Percentiles rank a stretch among this genome's conserved stretches.
These are phyloP conservation scores for Glebionis coronaria DNA, from an alignment of 129 eudicot species.

Conservation along the genomic window DNA sequence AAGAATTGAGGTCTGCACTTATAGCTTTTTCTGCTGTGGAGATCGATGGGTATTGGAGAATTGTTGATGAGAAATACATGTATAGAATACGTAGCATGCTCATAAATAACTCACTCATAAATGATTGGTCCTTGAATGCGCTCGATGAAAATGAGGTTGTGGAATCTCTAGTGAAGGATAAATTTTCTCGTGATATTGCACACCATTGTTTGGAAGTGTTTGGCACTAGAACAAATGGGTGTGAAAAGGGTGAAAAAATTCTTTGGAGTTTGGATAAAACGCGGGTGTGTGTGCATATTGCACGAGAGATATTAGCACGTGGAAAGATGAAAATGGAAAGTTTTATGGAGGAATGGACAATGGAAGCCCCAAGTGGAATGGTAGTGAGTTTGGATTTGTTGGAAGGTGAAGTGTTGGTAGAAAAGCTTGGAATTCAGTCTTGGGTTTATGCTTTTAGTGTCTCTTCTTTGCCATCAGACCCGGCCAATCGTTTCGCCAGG, in stretches of 20 bases:
- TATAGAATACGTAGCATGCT: constrained; percentile 53
- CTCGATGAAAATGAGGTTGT: constrained; percentile 67
- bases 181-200: constrained; percentile 50
- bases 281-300: constrained; percentile 74
- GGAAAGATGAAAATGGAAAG: constrained; percentile 71
- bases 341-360: constrained; percentile 71
- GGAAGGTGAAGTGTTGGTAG: constrained; percentile 86
- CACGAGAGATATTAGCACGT: constrained; percentile 43
- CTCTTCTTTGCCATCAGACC: constrained; percentile 75
- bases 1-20: constrained; percentile 61
- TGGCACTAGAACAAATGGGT: constrained; percentile 43
- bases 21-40: constrained; percentile 63
- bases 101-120: constrained; percentile 54
- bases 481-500: constrained; percentile 66
- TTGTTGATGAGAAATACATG: constrained; percentile 64
- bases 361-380: constrained; percentile 69
- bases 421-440: constrained; percentile 64
- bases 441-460: constrained; percentile 78
- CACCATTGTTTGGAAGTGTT: constrained; percentile 69
- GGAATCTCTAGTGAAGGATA: constrained; percentile 53
- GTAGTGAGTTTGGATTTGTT: constrained; percentile 61
- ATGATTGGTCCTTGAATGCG: constrained; percentile 62
- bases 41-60: constrained; percentile 83
- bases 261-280: constrained; percentile 65
- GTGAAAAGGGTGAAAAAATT: neutral